Evolutionary conservation across 768 basidiomycete species (phyloP), one percentile per base, ranked within the genome.

Genomic region (Daedaleopsis sinensis): DNA sequence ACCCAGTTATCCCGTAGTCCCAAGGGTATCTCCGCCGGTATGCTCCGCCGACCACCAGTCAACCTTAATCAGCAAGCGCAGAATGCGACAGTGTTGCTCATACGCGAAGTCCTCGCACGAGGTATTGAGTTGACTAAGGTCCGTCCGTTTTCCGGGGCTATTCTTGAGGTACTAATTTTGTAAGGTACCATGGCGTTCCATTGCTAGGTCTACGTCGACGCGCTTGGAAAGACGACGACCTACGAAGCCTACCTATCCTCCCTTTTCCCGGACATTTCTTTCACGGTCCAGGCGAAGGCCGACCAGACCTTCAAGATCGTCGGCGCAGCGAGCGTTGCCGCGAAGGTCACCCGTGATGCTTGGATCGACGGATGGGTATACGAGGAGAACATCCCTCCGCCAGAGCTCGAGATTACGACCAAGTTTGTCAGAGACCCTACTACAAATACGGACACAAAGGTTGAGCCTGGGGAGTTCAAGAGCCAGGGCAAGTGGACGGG

Each of bases 271-370:
- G 87, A 84, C 8, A 91, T 98, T 64, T 76, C 78, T 43, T 96
- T 99, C 72, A 95, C 93, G 0, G 97, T 99, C 23, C 84, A 88
- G 11, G 85, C 87, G 27, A 98, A 99, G 74, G 97, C 97, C 16
- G 97, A 99, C 70, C 88, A 89, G n/a, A 87, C 92, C 63, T 99
- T 86, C 82, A 97, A 95, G 70, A 96, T 99, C 61, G 97, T 99
- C 61, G 90, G 94, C 21, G 97, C 97, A 7, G 97, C 96, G 1
- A 94, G 93, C 72, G 93, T 98, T n/a, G 94, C 94, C 2, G 97
- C 97, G 2, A 99, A 99, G 76, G 95, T 96, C 27, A 98, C 96
- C 0, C 81, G 96, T 58, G 96, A 98, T 69, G 86, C 89, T 8
- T 94, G 94, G 74, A 80, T 98, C 19, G 89, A 96, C 62, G 81